These are phyloP conservation scores for Globisporangium orthogonon DNA, from an alignment of 352 stramenopile species.

Conservation along the genomic window DNA sequence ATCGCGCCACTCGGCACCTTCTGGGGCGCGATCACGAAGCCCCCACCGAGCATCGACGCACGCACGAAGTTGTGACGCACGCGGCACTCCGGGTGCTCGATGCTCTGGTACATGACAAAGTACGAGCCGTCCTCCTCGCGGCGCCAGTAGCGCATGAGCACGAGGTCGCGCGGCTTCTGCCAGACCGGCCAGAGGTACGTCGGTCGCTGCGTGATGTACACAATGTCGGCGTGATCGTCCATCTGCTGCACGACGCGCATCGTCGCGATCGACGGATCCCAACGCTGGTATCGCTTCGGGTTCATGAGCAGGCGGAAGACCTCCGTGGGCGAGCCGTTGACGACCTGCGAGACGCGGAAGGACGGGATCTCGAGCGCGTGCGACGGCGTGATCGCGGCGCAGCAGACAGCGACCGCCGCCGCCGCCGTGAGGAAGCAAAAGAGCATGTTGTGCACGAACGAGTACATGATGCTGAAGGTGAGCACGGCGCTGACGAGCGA, in stretches of 20 bases:
- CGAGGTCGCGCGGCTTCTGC: conserved; percentile 81
- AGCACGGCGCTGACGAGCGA: conserved; percentile 57
- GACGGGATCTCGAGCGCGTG: conserved; percentile 76
- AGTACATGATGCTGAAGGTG: conserved; percentile 86
- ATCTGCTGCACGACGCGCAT: conserved; percentile 82
- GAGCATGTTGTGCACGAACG: conserved; percentile 78
- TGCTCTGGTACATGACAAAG: conserved; percentile 90
- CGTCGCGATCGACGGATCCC: conserved; percentile 72
- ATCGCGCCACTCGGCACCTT: conserved; percentile 72
- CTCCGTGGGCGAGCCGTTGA: conserved; percentile 77
- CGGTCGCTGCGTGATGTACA: conserved; percentile 83
- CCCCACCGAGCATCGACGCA: conserved; percentile 67
- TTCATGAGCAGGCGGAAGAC: conserved; percentile 86
- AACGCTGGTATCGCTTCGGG: conserved; percentile 73
- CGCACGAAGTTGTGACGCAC: conserved; percentile 86
- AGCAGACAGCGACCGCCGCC: conserved; percentile 59
- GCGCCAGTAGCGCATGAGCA: conserved; percentile 87
- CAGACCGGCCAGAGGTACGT: conserved; percentile 82
- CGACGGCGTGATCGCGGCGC: conserved; percentile 59
- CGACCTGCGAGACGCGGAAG: conserved; percentile 79
- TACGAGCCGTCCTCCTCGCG: conserved; percentile 86
- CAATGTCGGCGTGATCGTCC: conserved; percentile 86
- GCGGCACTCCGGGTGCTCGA: conserved; percentile 78
- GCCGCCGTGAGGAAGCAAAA: conserved; percentile 68
- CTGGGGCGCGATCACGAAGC: conserved; percentile 83